phyloP scores from a whole-genome alignment of 2,329 filamentous ascomycete genomes.

The Alternaria triticina region DNA sequence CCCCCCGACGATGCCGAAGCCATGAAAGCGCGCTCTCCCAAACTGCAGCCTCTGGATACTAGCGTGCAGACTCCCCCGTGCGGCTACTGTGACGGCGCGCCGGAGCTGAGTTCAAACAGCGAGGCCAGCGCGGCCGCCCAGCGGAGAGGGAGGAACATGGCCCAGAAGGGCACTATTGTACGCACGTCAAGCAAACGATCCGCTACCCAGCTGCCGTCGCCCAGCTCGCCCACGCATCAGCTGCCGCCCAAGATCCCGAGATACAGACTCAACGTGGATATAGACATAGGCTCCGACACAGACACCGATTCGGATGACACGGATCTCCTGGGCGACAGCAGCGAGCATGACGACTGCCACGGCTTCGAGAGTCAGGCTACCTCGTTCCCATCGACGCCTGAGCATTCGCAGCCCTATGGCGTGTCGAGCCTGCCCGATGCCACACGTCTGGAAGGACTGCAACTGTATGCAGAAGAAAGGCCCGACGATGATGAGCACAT shows the following conservation, averaged over 20 bases:
- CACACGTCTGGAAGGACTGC: slow-evolving; percentile 22
- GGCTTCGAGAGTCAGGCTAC: slow-evolving; percentile 25
- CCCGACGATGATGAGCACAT: slow-evolving; percentile 36
- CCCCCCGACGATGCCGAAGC: slow-evolving; percentile 42
- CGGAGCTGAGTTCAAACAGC: slow-evolving; percentile 15
- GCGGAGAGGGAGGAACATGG: slow-evolving; percentile 36
- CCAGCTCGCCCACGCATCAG: slow-evolving; percentile 41
- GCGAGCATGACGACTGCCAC: slow-evolving; percentile 27
- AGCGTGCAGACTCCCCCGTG: slow-evolving; percentile 41
- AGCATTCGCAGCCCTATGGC: slow-evolving; percentile 22
- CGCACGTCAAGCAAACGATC: slow-evolving; percentile 46
- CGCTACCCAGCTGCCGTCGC: slow-evolving; percentile 46
- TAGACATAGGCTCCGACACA: slow-evolving; percentile 26
- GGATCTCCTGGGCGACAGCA: slow-evolving; percentile 21
- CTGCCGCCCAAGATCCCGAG: slow-evolving; percentile 45
- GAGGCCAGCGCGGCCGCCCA: slow-evolving; percentile 25
- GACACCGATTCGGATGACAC: slow-evolving; percentile 31
- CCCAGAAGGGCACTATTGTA: slow-evolving; percentile 28
- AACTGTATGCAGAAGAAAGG: slow-evolving; percentile 18
- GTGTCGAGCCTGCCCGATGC: slow-evolving; percentile 30
- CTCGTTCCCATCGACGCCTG: slow-evolving; percentile 31
- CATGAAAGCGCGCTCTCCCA: slow-evolving; percentile 43
- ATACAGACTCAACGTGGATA: slow-evolving; percentile 28
- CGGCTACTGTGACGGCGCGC: slow-evolving; percentile 36
- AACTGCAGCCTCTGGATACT: slow-evolving; percentile 46